Percentiles rank a stretch among this genome's conserved stretches.
Conservation (phyloP, 805 yeast species). For the Komagataella ulmi region DNA sequence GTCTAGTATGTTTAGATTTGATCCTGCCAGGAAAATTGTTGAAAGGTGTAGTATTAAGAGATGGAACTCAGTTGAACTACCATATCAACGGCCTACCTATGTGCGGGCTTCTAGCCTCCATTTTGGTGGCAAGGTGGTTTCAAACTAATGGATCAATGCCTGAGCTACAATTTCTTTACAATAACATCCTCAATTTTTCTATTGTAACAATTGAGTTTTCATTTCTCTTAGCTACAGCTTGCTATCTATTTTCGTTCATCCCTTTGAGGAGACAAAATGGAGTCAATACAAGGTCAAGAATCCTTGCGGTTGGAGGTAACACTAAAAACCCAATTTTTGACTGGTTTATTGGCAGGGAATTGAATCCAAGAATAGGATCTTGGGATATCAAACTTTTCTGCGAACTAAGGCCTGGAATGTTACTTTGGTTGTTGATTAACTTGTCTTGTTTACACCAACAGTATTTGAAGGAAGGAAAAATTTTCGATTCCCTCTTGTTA, state of each 20-base stretch:
- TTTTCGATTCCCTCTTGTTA: constrained; percentile 61
- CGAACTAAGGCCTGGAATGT: constrained; percentile 89
- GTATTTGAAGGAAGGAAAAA: constrained; percentile 41
- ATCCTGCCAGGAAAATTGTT: constrained; percentile 63
- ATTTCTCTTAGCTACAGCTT: constrained; percentile 43
- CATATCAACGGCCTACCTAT: constrained; percentile 71
- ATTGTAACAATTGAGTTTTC: constrained; percentile 54
- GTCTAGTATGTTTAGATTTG: constrained; percentile 49
- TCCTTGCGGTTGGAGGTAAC: constrained; percentile 81
- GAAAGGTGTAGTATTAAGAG: constrained; percentile 62
- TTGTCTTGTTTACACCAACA: constrained; percentile 74
- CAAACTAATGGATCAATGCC: constrained; percentile 48
- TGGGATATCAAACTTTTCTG: constrained; percentile 87
- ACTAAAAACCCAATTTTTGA: constrained; percentile 65
- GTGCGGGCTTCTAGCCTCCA: constrained; percentile 21
- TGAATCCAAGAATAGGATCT: constrained; percentile 78
- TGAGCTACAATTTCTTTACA: constrained; percentile 66
- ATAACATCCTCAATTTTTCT: constrained; percentile 52
- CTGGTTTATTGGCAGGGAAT: constrained; percentile 95
- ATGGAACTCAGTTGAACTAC: constrained; percentile 58
- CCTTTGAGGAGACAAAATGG: constrained; percentile 42
- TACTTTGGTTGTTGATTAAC: constrained; percentile 73
- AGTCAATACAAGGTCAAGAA: constrained; percentile 42
- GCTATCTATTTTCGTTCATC: constrained; percentile 56
- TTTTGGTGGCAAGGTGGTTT: constrained; percentile 38